Conservation (phyloP, 2,329 filamentous ascomycete species). For the Simplicillium aogashimaense region DNA sequence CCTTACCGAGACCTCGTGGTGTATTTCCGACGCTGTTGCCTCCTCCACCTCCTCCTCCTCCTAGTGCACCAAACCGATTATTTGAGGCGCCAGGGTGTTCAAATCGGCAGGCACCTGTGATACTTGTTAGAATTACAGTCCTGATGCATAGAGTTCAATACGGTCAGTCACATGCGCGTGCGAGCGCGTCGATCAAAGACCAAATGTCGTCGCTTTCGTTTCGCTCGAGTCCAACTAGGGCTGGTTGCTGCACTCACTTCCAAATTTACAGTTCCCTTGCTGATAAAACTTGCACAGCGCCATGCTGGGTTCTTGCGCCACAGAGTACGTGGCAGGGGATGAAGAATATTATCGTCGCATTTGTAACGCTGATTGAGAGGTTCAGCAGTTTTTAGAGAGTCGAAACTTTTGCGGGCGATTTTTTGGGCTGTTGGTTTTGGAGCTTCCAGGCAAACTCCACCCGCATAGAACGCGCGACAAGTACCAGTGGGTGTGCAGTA, state of each 20-base stretch:
- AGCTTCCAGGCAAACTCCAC: too few relatives aligned
- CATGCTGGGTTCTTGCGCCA: slow-evolving; percentile 17
- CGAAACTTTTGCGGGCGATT: too few relatives aligned
- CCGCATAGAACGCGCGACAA: too few relatives aligned
- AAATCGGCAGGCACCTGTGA: slow-evolving; percentile 41
- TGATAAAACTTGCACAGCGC: slow-evolving; percentile 37
- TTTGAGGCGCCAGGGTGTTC: slow-evolving; percentile 36
- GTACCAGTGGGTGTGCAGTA: too few relatives aligned
- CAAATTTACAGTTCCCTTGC: slow-evolving; percentile 42
- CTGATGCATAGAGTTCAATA: too few relatives aligned
- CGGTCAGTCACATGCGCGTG: too few relatives aligned
- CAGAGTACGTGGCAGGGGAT: not conserved
- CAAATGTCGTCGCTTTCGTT: too few relatives aligned
- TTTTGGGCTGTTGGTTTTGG: too few relatives aligned
- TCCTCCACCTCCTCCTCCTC: slow-evolving; percentile 16
- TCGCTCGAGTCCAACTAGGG: too few relatives aligned
- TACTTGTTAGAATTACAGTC: not conserved
- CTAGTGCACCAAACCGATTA: slow-evolving; percentile 50
- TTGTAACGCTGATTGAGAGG: not conserved
- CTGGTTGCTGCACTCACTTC: slow-evolving; percentile 27
- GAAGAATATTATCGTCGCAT: slow-evolving; percentile 1
- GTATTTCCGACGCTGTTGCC: slow-evolving; percentile 8
- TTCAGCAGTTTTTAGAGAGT: too few relatives aligned
- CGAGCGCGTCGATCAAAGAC: too few relatives aligned
- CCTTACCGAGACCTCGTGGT: slow-evolving; percentile 12